Evolutionary conservation across 345 rosid genomes (phyloP), one percentile per base, ranked within the genome.

Genomic region (Dipteronia dyeriana): DNA sequence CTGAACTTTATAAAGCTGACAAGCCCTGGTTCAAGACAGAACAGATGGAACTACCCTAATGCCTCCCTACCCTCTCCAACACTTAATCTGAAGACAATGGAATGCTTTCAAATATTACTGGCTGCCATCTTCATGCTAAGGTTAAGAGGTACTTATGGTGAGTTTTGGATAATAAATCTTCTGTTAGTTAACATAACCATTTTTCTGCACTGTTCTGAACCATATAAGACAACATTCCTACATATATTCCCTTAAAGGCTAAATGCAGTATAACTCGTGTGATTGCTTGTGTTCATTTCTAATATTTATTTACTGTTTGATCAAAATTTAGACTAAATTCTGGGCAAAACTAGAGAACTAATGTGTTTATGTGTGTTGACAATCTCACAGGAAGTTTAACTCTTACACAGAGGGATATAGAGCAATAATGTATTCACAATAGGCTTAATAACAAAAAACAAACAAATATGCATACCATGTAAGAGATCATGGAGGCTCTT

Each of bases 401-500:
- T 68, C 14, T 31, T 34, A 66, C 16, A 61, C 56, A 39, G 45
- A 54, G 31, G 8, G 10, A 25, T 29, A 22, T 75, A 43, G 3
- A 3, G 45, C 63, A 22, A 45, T 59, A 20, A 31, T 49, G 20
- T 16, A 72, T 29, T 31, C 6, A n/a, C 17, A 45, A 61, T 39
- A 61, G 61, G 23, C 68, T 38, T 12, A n/a, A 56, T 11, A 51
- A 34, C 20, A 34, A 9, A 5, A 45, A 47, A 29, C 1, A 10
- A 16, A 71, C 64, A 72, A 63, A 66, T 9, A 54, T 34, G 53
- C 80, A 67, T 93, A 95, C 99, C 98, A 72, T 94, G 97, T 79
- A 96, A 88, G 81, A 90, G 86, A 78, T 96, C 98, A 84, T 93
- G 83, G 79, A 96, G 89, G 81, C 85, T 88, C 78, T 90, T 87